These are phyloP conservation scores for Novymonas esmeraldas DNA, from an alignment of 208 protist species.

Conservation along the genomic window DNA sequence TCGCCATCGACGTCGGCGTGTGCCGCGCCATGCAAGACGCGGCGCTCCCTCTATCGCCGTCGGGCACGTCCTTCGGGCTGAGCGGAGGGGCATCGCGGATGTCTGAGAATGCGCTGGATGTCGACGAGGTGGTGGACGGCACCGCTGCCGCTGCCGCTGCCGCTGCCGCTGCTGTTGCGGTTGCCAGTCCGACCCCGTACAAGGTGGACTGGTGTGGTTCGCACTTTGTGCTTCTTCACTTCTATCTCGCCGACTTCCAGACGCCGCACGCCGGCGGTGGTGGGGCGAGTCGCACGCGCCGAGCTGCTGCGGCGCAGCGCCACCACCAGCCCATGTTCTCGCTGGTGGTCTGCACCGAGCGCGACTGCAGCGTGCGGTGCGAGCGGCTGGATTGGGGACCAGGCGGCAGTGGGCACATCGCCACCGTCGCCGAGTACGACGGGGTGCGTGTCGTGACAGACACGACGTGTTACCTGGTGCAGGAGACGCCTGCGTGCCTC, in stretches of 20 bases:
- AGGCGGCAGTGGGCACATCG: slow-evolving; percentile 41
- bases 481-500: slow-evolving; percentile 30
- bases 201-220: slow-evolving; percentile 45
- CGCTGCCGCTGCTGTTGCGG: not conserved
- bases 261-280: not conserved
- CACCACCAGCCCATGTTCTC: slow-evolving; percentile 31
- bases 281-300: not conserved
- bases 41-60: not conserved
- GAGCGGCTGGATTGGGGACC: slow-evolving; percentile 44
- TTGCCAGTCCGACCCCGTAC: not conserved
- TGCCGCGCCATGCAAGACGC: slow-evolving; percentile 9
- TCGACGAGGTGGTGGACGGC: not conserved
- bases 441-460: slow-evolving; percentile 44
- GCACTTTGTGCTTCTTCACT: slow-evolving; percentile 40
- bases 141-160: not conserved
- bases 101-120: not conserved
- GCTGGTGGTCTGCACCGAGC: slow-evolving; percentile 32
- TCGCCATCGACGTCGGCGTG: slow-evolving; percentile 18
- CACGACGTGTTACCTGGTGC: slow-evolving; percentile 31
- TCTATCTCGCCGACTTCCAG: slow-evolving; percentile 23
- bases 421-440: slow-evolving; percentile 34
- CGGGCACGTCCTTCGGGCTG: not conserved
- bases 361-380: slow-evolving; percentile 27
- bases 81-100: not conserved
- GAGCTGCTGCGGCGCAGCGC: not conserved